Evolutionary conservation across 306 rosid genomes (phyloP), one percentile per base, ranked within the genome.

Genomic region (Ormosia emarginata): DNA sequence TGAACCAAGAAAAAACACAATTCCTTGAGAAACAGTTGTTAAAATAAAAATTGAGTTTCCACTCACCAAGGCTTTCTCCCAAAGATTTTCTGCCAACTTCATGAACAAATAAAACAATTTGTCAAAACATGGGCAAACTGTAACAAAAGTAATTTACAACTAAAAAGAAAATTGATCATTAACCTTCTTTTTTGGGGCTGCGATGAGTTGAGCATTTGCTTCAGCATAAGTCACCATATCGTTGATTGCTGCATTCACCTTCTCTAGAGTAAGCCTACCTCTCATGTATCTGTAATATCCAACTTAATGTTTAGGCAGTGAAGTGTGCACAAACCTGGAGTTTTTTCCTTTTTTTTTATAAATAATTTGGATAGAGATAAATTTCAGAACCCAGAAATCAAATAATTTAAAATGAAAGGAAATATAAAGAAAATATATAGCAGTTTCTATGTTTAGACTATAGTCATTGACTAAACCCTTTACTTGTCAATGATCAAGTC

Each of bases 241-340:
- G 84, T 67, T 89, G 62, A 91, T 75, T 43, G 97, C 98, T 71
- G 94, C 93, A 63, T 95, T 95, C 76, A 93, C 91, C 91, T 95
- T 95, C 64, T 95, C 98, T 12, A 91, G 77, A 66, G 99, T 93
- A 75, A 95, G 93, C 88, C 99, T 90, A 77, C 99, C 99, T 88
- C 88, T 95, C 99, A 95, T 95, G 80, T 95, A 95, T 83, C 97
- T 95, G 90, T 57, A 71, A 63, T 66, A 82, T 53, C 74, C 74
- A 29, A 67, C 58, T 17, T 49, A 40, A 36, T 37, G 62, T 83
- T 83, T 40, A 82, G 47, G 56, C 43, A 53, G 41, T 33, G 66
- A 71, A 44, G 61, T 62, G 33, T 52, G 41, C 67, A 67, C 43
- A 52, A 67, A 71, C 44, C 63, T 5, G 50, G 61, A 75, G 44